These are phyloP conservation scores for Nicotiana obtusifolia DNA, from an alignment of 257 asterid genomes.

Conservation along the genomic window DNA sequence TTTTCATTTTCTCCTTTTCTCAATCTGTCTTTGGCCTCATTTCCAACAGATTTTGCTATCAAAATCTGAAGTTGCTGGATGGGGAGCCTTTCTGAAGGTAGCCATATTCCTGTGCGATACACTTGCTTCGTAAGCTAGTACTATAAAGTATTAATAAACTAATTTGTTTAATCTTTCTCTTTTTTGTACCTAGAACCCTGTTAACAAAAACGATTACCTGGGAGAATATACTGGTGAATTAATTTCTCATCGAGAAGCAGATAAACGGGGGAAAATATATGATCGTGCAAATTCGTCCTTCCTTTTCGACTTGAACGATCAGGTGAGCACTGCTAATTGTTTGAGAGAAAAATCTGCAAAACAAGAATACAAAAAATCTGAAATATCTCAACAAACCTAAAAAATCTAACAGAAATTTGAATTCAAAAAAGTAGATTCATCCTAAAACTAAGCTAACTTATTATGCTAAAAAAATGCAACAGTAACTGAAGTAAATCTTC, in stretches of 20 bases:
- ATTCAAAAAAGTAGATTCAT: too few species aligned
- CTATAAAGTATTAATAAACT: neutral
- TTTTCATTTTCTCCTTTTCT: neutral
- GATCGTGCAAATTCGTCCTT: conserved; percentile 91
- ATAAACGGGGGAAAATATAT: conserved; percentile 90
- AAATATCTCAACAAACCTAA: too few species aligned
- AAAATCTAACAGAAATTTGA: too few species aligned
- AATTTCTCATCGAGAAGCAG: conserved; percentile 96
- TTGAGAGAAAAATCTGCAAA: neutral
- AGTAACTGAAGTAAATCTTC: too few species aligned
- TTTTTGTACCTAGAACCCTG: conserved; percentile 50
- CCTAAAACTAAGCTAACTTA: too few species aligned
- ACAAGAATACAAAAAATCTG: too few species aligned
- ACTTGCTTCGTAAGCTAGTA: neutral
- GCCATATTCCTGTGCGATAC: conserved; percentile 3
- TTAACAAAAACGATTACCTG: conserved; percentile 84
- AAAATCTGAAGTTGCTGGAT: conserved; percentile 89
- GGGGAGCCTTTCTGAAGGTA: conserved; percentile 98
- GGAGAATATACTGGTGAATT: conserved; percentile 97
- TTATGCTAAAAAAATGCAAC: too few species aligned
- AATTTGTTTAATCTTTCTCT: neutral
- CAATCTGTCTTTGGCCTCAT: neutral
- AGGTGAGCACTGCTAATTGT: conserved; percentile 35
- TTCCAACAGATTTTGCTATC: conserved; percentile 60
- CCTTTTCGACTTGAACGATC: conserved; percentile 89